A percentile compares a stretch with the other conserved stretches of the same genome.
Conservation (phyloP, 257 asterid species). For the Penstemon davidsonii region DNA sequence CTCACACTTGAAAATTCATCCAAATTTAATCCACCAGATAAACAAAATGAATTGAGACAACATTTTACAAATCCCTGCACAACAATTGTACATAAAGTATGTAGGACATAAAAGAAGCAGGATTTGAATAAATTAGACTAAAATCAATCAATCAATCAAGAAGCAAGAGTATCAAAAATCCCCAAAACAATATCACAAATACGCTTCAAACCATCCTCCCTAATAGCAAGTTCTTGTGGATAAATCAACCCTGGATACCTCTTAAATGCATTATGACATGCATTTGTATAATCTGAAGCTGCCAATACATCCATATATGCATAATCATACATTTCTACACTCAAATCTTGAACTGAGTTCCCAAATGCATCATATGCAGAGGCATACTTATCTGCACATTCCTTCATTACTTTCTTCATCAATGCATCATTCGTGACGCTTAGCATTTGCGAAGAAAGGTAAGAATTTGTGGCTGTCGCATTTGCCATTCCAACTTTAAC, state of each 20-base stretch:
- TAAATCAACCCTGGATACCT: conserved; percentile 47
- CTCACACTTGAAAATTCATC: too few species aligned
- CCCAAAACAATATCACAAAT: conserved; percentile 79
- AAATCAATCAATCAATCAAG: conserved; percentile 4
- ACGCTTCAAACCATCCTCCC: conserved; percentile 68
- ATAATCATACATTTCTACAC: conserved; percentile 56
- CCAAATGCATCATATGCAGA: conserved; percentile 64
- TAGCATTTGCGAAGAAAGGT: conserved; percentile 44
- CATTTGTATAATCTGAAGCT: conserved; percentile 79
- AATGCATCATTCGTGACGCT: conserved; percentile 34
- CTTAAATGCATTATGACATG: conserved; percentile 59
- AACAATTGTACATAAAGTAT: background rate
- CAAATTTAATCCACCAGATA: background rate
- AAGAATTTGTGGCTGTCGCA: conserved; percentile 67
- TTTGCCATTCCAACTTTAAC: conserved; percentile 51
- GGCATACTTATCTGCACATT: conserved; percentile 64
- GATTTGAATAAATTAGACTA: background rate
- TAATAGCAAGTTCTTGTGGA: conserved; percentile 57
- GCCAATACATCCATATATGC: conserved; percentile 88
- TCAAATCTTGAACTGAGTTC: conserved; percentile 54
- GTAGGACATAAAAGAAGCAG: background rate
- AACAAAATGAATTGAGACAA: background rate
- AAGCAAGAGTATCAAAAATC: conserved; percentile 58
- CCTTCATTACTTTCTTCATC: conserved; percentile 51
- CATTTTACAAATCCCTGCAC: conserved; percentile 1